Conservation (phyloP, 108 stramenopile species). For the Pelagomonas calceolata region DNA sequence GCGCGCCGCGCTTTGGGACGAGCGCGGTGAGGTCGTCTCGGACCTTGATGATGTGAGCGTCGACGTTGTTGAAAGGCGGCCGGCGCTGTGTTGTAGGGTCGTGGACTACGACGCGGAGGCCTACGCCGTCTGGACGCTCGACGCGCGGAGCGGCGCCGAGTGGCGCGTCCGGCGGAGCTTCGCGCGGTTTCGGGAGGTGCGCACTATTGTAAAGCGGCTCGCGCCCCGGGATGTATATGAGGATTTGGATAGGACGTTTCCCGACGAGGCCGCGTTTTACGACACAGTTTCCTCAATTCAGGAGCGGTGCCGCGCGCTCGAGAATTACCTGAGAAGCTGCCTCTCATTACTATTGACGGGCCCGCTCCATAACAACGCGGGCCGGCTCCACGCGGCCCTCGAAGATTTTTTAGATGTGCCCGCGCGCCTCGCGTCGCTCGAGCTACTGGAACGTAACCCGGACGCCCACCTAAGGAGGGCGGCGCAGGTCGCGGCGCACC, state of each 20-base stretch:
- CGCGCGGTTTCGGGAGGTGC: neutral
- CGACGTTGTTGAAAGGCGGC: neutral
- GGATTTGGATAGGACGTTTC: neutral
- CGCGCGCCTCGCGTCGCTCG: neutral
- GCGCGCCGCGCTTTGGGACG: too few species aligned
- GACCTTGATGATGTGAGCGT: neutral
- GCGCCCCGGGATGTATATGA: neutral
- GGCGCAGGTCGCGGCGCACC: neutral
- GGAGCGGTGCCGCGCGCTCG: neutral
- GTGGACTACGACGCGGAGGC: neutral
- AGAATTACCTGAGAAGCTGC: neutral
- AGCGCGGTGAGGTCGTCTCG: too few species aligned
- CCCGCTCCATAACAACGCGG: neutral
- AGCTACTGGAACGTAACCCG: neutral
- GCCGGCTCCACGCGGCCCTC: neutral
- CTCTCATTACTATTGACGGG: neutral
- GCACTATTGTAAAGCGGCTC: neutral
- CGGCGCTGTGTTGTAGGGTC: neutral
- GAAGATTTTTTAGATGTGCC: neutral
- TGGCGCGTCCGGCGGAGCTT: neutral
- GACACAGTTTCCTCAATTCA: neutral
- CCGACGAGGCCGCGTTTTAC: neutral
- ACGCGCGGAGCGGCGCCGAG: neutral
- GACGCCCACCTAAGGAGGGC: neutral
- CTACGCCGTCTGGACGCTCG: neutral